phyloP scores from a whole-genome alignment of 2,329 filamentous ascomycete species.

The Fusarium burgessii region DNA sequence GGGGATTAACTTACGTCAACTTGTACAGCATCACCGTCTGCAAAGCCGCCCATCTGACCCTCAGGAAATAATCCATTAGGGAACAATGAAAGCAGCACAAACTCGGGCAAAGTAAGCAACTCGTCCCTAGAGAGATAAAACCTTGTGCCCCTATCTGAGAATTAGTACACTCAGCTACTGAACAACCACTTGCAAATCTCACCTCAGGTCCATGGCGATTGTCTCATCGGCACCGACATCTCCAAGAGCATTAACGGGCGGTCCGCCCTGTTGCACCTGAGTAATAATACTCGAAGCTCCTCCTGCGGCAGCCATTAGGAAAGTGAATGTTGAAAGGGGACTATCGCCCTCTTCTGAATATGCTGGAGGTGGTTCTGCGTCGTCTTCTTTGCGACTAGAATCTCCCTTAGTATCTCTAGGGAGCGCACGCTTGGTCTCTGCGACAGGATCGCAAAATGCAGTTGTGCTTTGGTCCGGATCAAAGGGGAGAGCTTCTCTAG shows the following conservation, averaged over 20 bases:
- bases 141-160: constrained; percentile 77
- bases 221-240: constrained; percentile 92
- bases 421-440: constrained; percentile 86
- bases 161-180: constrained; percentile 39
- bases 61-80: constrained; percentile 98
- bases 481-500: constrained; percentile 53
- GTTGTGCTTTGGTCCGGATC: constrained; percentile 52
- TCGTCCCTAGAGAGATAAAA: constrained; percentile 97
- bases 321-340: constrained; percentile 91
- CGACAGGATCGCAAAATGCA: constrained; percentile 64
- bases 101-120: constrained; percentile 93
- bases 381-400: constrained; percentile 79
- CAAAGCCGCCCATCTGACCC: constrained; percentile 92
- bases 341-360: constrained; percentile 97
- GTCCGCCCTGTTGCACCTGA: constrained; percentile 94
- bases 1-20: constrained; percentile 82
- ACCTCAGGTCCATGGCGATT: constrained; percentile 95
- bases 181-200: constrained; percentile 49
- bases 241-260: constrained; percentile 89
- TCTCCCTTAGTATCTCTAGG: constrained; percentile 84
- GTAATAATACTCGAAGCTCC: constrained; percentile 99
- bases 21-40: constrained; percentile 93
- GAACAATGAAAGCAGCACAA: constrained; percentile 96
- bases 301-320: constrained; percentile 98
- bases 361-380: constrained; percentile 93